Evolutionary conservation across 371 early-diverging fungal species (phyloP).

Genomic region (Apophysomyces trapeziformis): DNA sequence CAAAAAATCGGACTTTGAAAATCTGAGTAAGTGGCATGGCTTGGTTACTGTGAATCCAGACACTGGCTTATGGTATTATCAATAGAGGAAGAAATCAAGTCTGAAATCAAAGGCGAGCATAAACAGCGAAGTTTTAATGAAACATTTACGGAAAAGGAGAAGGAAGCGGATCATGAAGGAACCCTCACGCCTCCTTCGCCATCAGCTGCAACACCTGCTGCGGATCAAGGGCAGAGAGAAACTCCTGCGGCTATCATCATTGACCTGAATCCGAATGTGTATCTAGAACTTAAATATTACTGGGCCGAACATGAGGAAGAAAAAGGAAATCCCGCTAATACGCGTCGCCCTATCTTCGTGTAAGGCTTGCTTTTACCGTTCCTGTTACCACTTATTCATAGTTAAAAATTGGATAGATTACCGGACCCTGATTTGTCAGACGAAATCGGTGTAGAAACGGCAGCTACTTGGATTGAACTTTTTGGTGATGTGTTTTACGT

Average conservation of each 20-base stretch:
- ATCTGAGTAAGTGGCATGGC: conserved; percentile 9
- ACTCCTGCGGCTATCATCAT: conserved; percentile 25
- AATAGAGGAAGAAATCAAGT: conserved; percentile 4
- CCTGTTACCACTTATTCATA: neutral
- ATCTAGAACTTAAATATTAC: conserved; percentile 38
- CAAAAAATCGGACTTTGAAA: neutral
- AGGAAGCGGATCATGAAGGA: neutral
- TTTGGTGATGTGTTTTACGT: conserved; percentile 58
- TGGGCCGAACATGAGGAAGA: conserved; percentile 19
- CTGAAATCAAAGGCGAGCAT: neutral
- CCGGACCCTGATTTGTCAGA: conserved; percentile 57
- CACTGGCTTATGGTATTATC: too few species aligned
- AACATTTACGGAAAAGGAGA: neutral
- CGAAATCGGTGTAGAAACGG: conserved; percentile 48
- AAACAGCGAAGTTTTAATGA: neutral
- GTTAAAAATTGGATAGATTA: conserved; percentile 14
- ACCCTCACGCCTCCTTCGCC: neutral
- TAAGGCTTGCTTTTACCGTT: conserved; percentile 12
- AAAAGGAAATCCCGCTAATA: conserved; percentile 5
- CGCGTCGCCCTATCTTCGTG: conserved; percentile 37
- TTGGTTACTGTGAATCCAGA: too few species aligned
- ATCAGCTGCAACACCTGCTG: neutral
- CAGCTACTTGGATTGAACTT: conserved; percentile 54
- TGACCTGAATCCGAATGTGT: conserved; percentile 47
- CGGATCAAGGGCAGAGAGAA: conserved; percentile 16